Percentiles rank a stretch among this genome's conserved stretches.
phyloP scores from a whole-genome alignment of 495 filamentous ascomycete genomes.

The Aspergillus avenaceus region DNA sequence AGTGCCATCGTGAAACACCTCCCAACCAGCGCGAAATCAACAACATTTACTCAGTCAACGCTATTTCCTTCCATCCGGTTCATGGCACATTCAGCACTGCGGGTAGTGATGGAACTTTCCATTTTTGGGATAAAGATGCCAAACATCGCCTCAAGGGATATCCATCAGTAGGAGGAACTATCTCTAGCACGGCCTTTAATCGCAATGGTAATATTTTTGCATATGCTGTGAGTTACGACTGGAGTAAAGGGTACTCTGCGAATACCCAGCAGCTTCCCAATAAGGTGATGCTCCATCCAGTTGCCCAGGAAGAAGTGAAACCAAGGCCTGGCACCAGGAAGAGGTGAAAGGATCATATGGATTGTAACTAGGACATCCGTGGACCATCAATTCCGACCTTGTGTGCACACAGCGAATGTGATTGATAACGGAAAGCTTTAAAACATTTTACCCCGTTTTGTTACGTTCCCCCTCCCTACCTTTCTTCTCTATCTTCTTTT shows the following conservation, averaged over 20 bases:
- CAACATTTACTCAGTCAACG: constrained; percentile 86
- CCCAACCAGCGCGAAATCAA: constrained; percentile 58
- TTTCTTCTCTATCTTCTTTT: not conserved
- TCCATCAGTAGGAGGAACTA: constrained; percentile 75
- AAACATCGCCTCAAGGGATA: constrained; percentile 86
- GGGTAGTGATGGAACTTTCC: constrained; percentile 83
- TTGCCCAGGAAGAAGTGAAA: constrained; percentile 75
- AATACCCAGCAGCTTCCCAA: constrained; percentile 68
- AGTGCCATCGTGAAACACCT: constrained; percentile 80
- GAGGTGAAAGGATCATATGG: constrained; percentile 42
- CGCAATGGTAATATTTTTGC: constrained; percentile 76
- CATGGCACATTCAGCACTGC: constrained; percentile 90
- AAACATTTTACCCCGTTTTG: no score
- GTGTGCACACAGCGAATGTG: no score
- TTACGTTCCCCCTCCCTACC: no score
- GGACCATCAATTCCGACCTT: no score
- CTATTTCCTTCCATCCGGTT: constrained; percentile 82
- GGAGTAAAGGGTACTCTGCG: constrained; percentile 79
- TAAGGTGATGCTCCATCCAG: constrained; percentile 84
- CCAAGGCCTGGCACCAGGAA: constrained; percentile 69
- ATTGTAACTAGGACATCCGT: no score
- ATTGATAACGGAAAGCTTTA: no score
- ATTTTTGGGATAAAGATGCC: constrained; percentile 87
- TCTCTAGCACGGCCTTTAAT: constrained; percentile 76
- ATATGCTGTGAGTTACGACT: constrained; percentile 91